A percentile compares a stretch with the other conserved stretches of the same genome.
phyloP scores from a whole-genome alignment of 495 filamentous ascomycete genomes.

The Xylaria venustula region DNA sequence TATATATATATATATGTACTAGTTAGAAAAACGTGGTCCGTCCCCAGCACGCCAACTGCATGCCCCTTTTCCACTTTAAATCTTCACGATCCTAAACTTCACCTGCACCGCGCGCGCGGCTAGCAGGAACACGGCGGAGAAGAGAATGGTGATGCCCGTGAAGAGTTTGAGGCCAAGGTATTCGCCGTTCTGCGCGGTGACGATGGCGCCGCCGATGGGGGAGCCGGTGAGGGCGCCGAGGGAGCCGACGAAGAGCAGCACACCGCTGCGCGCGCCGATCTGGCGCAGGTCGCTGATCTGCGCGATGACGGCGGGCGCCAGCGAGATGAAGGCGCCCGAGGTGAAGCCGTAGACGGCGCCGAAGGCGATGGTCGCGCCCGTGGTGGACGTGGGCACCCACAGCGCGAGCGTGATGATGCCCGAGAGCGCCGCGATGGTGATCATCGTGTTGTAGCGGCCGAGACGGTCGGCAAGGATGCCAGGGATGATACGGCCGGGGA shows the following conservation, averaged over 20 bases:
- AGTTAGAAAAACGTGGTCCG: too few species aligned
- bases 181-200: constrained; percentile 50
- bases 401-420: constrained; percentile 65
- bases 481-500: constrained; percentile 72
- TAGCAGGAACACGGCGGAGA: constrained; percentile 50
- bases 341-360: constrained; percentile 68
- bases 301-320: constrained; percentile 57
- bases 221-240: constrained; percentile 67
- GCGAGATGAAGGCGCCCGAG: constrained; percentile 68
- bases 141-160: constrained; percentile 59
- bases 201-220: constrained; percentile 72
- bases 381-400: constrained; percentile 60
- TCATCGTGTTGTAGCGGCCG: constrained; percentile 73
- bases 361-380: constrained; percentile 64
- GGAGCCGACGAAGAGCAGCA: constrained; percentile 60
- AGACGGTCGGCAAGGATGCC: constrained; percentile 70
- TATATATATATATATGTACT: too few species aligned
- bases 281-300: constrained; percentile 71
- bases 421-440: constrained; percentile 58
- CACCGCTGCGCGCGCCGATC: constrained; percentile 72
- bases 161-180: constrained; percentile 66
- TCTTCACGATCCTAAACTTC: constrained; percentile 38
- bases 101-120: constrained; percentile 40
- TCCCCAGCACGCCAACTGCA: too few species aligned
- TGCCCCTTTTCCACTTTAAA: constrained; percentile 17